Base-by-base conservation (phyloP, 805 yeast genomes). In the Saccharomycopsis microspora region DNA sequence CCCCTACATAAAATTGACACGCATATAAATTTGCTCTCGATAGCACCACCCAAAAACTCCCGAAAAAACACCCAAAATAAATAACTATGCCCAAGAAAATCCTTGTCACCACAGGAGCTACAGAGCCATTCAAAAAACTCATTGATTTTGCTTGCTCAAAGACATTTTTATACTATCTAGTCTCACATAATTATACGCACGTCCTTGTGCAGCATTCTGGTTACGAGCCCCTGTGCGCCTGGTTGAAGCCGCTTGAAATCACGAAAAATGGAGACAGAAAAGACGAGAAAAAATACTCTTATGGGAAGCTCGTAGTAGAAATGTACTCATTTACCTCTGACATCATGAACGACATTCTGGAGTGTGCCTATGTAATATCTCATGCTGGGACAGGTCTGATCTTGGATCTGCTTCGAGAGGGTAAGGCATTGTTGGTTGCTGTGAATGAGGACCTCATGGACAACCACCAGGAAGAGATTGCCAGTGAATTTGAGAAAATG, bases 361-460 rank as follows among this genome's bases (percentile, higher is more conserved):
- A 58, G 1, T 68, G 80, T 1, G 77, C 78, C 44, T 55, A 86
- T 40, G 85, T 90, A 7, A 72, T 93, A 8, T 80, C 96, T 0
- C 97, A 93, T 60, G 97, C 95, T 10, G 83, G 84, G 1, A 86
- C 97, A 0, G 98, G 98, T 2, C 85, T 96, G 0, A 84, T 90
- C 5, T 62, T 93, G 31, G 98, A 90, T 57, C 72, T 85, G 0
- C 62, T 87, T 36, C 69, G 93, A 28, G 49, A 63, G 10, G 46
- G 63, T 1, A 80, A 76, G 58, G 76, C 73, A 29, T 64, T 87
- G 48, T 65, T 89, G 1, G 88, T 84, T 5, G 82, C 87, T 32
- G 75, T 80, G 5, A 90, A 90, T 60, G 71, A 73, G 7, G 55
- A 61, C 4, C 70, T 93, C n/a, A 84, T 86, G 85, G 85, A 85